Evolutionary conservation across 495 filamentous ascomycete species (phyloP).

Genomic region (Aspergillus sparsus): DNA sequence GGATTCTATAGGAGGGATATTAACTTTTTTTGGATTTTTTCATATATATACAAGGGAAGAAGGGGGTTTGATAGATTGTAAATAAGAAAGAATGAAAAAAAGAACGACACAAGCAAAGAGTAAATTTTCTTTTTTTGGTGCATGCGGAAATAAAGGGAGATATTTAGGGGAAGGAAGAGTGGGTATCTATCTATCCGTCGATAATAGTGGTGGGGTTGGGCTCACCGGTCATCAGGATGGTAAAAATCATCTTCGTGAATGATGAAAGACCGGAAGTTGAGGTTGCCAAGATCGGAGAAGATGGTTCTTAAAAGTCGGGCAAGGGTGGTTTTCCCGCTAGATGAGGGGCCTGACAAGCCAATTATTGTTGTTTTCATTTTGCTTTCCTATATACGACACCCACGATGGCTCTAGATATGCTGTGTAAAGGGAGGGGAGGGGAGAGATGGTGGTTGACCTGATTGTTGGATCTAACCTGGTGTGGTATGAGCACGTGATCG

Average conservation of each 20-base stretch:
- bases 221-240: constrained; percentile 67
- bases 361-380: constrained; percentile 43
- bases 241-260: constrained; percentile 96
- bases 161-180: not conserved
- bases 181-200: too few relatives aligned
- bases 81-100: too few relatives aligned
- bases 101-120: too few relatives aligned
- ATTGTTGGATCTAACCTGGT: not conserved
- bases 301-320: constrained; percentile 71
- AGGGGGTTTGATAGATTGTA: not conserved
- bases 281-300: constrained; percentile 43
- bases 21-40: constrained; percentile 11
- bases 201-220: not conserved
- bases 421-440: too few relatives aligned
- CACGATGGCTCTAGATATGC: too few relatives aligned
- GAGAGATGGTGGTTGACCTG: not conserved
- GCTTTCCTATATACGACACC: not conserved
- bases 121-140: not conserved
- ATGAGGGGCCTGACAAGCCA: constrained; percentile 74
- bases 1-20: constrained; percentile 42
- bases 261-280: constrained; percentile 60
- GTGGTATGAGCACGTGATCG: not conserved
- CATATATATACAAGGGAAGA: too few relatives aligned
- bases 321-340: constrained; percentile 78
- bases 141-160: not conserved